Base-by-base conservation (phyloP, 192 early-diverging fungal species). In the Thoreauomyces humboldtii region DNA sequence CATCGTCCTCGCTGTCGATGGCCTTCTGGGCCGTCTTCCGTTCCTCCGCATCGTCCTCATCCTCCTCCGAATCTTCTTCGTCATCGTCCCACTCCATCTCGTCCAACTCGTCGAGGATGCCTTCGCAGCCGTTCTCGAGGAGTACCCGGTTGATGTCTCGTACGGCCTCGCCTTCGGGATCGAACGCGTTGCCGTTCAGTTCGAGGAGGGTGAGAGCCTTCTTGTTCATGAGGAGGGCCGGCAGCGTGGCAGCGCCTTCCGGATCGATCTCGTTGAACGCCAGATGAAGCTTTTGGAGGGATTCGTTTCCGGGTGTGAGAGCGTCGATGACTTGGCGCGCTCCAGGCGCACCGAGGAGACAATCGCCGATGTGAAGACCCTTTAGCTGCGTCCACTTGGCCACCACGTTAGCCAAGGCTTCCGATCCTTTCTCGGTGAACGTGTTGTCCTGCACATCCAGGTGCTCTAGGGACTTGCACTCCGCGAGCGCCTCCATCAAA, bases 361-460 rank as follows among this genome's bases (percentile, higher is more conserved):
- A 96, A 66, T 98, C 96, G 25, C 92, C 91, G 36, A 98, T 67
- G 70, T 98, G 93, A 24, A 98, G 81, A 17, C 67, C 58, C 56
- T 84, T 85, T 36, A 98, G 72, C 0, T 88, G 55, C n/a, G 82
- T 75, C 96, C 96, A 98, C 9, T 73, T 70, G 7, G 81, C 70
- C 36, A 98, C 73, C 3, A 88, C 89, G 19, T 74, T 65, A 5
- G 93, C 91, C 59, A 98, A 81, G 12, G 91, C 90, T 15, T 65
- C 52, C 31, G 91, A 89, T 19, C 96, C 96, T 19, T 73, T 72
- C 32, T 81, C 77, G 2, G 93, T 94, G 56, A 98, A 95, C 0
- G 96, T 98, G 76, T 98, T 98, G 70, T 98, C 96, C 76, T 98
- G 93, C 36, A 98, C 72, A 77, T 98, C 93, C 25, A 98, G 67